These are phyloP conservation scores for Gremmenia infestans DNA, from an alignment of 2,329 filamentous ascomycete species.

Conservation along the genomic window DNA sequence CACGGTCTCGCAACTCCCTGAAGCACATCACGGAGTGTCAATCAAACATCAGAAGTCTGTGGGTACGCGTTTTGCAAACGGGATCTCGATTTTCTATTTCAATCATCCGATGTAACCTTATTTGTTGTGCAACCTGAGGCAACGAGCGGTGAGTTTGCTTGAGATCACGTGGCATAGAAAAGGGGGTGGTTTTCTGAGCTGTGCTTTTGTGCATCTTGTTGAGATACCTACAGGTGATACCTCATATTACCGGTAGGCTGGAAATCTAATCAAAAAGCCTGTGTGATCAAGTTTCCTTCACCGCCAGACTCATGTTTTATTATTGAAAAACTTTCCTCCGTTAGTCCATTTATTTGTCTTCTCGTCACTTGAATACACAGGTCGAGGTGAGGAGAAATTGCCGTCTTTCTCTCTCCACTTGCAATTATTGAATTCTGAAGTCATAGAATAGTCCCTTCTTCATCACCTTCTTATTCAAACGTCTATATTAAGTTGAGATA, in stretches of 20 bases:
- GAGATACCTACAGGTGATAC: no score
- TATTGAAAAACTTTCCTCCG: not conserved
- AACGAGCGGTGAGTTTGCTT: not conserved
- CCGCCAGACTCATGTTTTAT: not conserved
- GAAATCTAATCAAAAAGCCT: not conserved
- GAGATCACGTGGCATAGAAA: not conserved
- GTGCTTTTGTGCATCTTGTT: not conserved
- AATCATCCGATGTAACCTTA: constrained; percentile 10
- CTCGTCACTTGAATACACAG: no score
- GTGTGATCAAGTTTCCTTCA: not conserved
- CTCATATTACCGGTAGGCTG: not conserved
- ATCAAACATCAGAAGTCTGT: constrained; percentile 13
- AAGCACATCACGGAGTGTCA: constrained; percentile 13
- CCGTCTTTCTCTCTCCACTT: no score
- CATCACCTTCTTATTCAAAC: no score
- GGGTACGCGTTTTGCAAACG: not conserved
- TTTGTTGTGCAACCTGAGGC: constrained; percentile 5
- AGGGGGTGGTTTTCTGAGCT: not conserved
- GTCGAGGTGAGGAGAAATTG: no score
- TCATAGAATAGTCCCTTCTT: no score
- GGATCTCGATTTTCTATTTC: constrained; percentile 1
- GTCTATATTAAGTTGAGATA: no score
- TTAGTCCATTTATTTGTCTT: no score
- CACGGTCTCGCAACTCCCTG: constrained; percentile 4
- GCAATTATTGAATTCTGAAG: no score